Base-by-base conservation (phyloP, 345 rosid genomes). In the Anastatica hierochuntica region DNA sequence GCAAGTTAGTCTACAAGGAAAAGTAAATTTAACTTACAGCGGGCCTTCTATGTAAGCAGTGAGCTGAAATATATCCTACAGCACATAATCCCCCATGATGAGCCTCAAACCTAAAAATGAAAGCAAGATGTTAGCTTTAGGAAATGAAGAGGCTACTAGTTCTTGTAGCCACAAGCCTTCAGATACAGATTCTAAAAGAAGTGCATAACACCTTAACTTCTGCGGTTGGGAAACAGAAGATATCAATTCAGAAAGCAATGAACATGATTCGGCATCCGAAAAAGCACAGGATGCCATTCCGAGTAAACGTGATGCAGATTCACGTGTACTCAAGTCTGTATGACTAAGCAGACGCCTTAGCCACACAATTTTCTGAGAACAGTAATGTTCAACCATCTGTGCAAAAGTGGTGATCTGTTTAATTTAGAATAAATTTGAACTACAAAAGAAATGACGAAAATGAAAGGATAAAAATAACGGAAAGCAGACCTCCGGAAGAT, bases 221-320 rank as follows among this genome's bases (percentile, higher is more conserved):
- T 65, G 67, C 13, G 63, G 65, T 55, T 72, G 75, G 41, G 73
- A 69, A 57, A 80, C 52, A 16, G 74, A 66, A 46, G 82, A 64
- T 49, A 82, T 67, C 47, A 90, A 68, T 59, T 90, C 96, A 42
- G 56, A 6, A 58, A 80, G 75, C 58, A 90, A 75, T 24, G 74
- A 73, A 56, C 81, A 68, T 46, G 81, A 76, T 55, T 73, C 72
- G 19, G 76, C 5, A 37, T 63, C 51, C 12, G 89, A 66, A 58
- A 84, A 84, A 65, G 83, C 76, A 73, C 96, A 87, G 39, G 89
- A 84, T 72, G 95, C 87, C 50, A 90, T 76, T 49, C 98, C 98
- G 54, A 90, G 89, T 57, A 90, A 74, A 51, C 95, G 95, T 20
- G 95, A 87, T 11, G 73, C 80, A 60, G 92, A 81, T 70, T 90